Base-by-base conservation (phyloP, 1,284 basidiomycete species). In the Neonothopanus nambi region DNA sequence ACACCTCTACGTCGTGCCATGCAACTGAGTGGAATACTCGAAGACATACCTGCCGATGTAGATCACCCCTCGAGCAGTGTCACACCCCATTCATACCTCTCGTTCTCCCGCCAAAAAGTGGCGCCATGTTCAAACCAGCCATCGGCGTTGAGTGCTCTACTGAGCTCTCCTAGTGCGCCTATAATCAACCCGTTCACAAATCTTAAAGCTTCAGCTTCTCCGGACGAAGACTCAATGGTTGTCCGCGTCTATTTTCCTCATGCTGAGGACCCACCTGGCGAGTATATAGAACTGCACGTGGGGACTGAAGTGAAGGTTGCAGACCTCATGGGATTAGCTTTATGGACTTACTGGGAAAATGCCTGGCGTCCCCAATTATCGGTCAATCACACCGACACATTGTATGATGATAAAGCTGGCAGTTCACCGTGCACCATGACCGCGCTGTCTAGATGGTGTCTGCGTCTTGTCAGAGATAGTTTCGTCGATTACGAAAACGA, bases 321-420 rank as follows among this genome's bases (percentile, higher is more conserved):
- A 18, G 43, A 37, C n/a, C n/a, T 51, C 8, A 51, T 56, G n/a
- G 39, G 21, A 35, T n/a, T 47, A 18, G 54, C 43, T 40, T 43
- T 51, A 28, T 48, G 49, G 48, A 56, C 35, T 13, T 52, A 56
- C 18, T 48, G 48, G 37, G 49, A 56, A 30, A 28, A 23, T 7
- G 18, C 28, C 21, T 55, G 54, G 48, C 23, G 46, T 46, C 54
- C 49, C 42, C 36, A 18, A 20, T 21, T 50, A 23, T 20, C 24
- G 28, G 36, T 26, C 26, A 33, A 44, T 24, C 37, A 38, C 20
- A 36, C 17, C n/a, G 42, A 45, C n/a, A 28, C 26, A 11, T 28
- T 5, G 26, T 13, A 8, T 5, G 30, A 8, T 33, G 30, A 13
- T 9, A 13, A 5, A 21, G 48, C 38, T 20, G n/a, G 18, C 37